phyloP scores from a whole-genome alignment of 78 protist species.

The Andalucia godoyi region DNA sequence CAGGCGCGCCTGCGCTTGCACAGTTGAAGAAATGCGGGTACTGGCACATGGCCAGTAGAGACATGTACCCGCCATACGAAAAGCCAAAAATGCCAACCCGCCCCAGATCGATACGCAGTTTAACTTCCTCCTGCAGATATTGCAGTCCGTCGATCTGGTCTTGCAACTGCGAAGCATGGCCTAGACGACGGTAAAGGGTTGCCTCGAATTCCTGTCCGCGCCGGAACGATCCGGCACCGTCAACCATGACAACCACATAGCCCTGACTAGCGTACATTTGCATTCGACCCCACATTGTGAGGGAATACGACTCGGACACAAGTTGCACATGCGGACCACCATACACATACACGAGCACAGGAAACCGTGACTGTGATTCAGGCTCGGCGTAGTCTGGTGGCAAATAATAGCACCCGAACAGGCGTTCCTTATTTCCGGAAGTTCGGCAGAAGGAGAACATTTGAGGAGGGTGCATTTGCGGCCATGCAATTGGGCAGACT shows the following conservation, averaged over 20 bases:
- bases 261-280: slow-evolving; percentile 32
- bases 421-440: neutral
- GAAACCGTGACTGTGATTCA: too few species aligned
- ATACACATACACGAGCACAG: slow-evolving; percentile 25
- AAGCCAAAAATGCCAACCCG: slow-evolving; percentile 74
- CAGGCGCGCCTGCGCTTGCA: slow-evolving; percentile 86
- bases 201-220: slow-evolving; percentile 44
- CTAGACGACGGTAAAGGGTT: slow-evolving; percentile 29
- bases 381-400: too few species aligned
- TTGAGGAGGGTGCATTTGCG: too few species aligned
- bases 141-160: slow-evolving; percentile 51
- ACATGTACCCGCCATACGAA: slow-evolving; percentile 81
- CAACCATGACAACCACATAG: slow-evolving; percentile 38
- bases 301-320: slow-evolving; percentile 3
- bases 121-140: neutral
- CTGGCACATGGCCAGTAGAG: slow-evolving; percentile 54
- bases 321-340: slow-evolving; percentile 54
- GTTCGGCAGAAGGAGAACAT: neutral
- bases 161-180: slow-evolving; percentile 46
- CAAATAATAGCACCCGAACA: neutral
- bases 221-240: slow-evolving; percentile 38
- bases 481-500: too few species aligned
- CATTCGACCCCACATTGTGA: neutral
- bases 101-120: slow-evolving; percentile 18
- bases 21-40: slow-evolving; percentile 62